Evolutionary conservation across 1,284 basidiomycete species (phyloP), one percentile per base, ranked within the genome.

Genomic region (Moesziomyces globuligerus): DNA sequence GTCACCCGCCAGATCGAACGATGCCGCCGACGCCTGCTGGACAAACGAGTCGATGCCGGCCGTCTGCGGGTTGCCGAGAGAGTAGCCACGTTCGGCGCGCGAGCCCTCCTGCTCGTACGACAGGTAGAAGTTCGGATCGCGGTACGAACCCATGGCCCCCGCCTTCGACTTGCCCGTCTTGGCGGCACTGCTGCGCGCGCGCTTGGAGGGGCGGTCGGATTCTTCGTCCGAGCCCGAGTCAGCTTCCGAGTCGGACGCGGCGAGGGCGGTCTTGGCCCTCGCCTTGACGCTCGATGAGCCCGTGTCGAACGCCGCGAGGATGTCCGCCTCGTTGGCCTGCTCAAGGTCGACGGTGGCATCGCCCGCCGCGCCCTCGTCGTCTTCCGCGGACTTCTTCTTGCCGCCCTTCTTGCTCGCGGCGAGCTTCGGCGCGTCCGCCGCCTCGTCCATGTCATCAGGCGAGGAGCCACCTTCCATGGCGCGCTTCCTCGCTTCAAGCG

Each of bases 101-200:
- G 92, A 90, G 56, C 90, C 92, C 73, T 90, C 90, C 79, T 94
- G 93, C 78, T 90, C 89, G 84, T 98, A 90, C 1, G 90, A 90
- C 86, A 98, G 89, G 84, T 94, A 98, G 81, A 93, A 96, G 46
- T 91, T 89, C 1, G 89, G 87, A 76, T 98, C 95, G 18, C 89
- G 87, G 84, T 87, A 96, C 28, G 74, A 84, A 24, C 81, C 32
- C 4, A 17, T 13, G 7, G 32, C 32, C 32, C 17, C 83, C 11
- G 65, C 43, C 3, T 41, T 42, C 36, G 49, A 3, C 24, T 68
- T 69, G 34, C 34, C 21, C 10, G 48, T 25, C 3, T 21, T 52
- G 23, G 48, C 9, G 18, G 46, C 13, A 29, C 32, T 37, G 23
- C 46, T 11, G 20, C 58, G 57, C 3, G 51, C 5, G n/a, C 53